These are phyloP conservation scores for Fallopia convolvulus DNA, from an alignment of 148 eudicot species.

Conservation along the genomic window DNA sequence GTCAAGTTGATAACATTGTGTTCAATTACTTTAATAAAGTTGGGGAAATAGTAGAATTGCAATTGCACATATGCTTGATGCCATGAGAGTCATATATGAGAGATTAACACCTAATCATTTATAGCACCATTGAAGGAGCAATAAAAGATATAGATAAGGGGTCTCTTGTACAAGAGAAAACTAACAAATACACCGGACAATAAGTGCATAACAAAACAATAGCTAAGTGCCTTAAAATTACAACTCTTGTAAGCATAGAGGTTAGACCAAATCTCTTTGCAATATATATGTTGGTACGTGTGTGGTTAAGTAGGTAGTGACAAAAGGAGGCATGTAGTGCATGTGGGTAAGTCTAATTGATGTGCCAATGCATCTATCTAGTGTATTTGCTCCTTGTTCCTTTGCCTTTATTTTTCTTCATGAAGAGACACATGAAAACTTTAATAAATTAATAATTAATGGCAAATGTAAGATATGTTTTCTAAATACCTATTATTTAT, in stretches of 20 bases:
- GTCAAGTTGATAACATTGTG: too few relatives aligned
- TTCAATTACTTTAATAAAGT: too few relatives aligned
- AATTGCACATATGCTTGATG: too few relatives aligned
- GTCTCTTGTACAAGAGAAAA: neutral
- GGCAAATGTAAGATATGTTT: too few relatives aligned
- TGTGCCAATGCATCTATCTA: neutral
- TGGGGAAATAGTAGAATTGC: too few relatives aligned
- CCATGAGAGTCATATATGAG: too few relatives aligned
- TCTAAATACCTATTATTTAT: too few relatives aligned
- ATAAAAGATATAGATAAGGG: neutral
- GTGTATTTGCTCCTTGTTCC: neutral
- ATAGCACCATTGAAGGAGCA: neutral
- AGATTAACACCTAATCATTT: neutral
- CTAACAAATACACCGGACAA: neutral
- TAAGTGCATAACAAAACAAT: neutral
- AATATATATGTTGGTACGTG: neutral
- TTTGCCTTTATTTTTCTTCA: neutral
- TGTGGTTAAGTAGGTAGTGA: neutral
- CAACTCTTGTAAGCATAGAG: neutral
- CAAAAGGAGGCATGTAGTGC: constrained; percentile 7
- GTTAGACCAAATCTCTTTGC: neutral
- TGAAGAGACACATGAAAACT: neutral
- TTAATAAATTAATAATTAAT: neutral
- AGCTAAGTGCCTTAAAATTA: neutral
- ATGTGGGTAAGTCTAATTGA: neutral